Evolutionary conservation across 768 basidiomycete genomes (phyloP), one percentile per base, ranked within the genome.

Genomic region (Amanita muscaria): DNA sequence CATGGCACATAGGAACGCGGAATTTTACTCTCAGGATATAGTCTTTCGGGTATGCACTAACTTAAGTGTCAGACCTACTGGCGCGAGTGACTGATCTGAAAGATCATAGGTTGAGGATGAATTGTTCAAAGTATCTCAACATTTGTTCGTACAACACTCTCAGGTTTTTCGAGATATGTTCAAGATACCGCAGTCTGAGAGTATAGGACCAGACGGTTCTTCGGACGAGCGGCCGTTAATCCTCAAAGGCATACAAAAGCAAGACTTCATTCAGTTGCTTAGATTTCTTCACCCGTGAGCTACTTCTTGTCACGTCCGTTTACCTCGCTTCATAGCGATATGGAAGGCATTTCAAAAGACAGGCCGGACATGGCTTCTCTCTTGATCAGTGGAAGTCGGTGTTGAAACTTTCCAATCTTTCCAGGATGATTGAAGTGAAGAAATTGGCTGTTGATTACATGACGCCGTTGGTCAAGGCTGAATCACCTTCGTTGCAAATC

Each of bases 371-470:
- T 3, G 8, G n/a, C 5, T 42, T 33, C 21, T 19, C 41, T 14
- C 47, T 49, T 11, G 56, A 59, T 5, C 58, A 59, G 40, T 70
- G 70, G 73, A 50, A 62, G 12, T 58, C 64, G 0, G 59, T 66
- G 16, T 51, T 68, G n/a, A 64, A 65, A 48, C 52, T 72, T 16
- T 53, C 70, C 5, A 61, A 52, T 5, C 63, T 65, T 53, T 72
- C 70, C 65, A 52, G 55, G 32, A 66, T 67, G 40, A 48, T 54
- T 15, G 39, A 47, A 11, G 39, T 69, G 23, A 58, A 64, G 25
- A 42, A 50, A 14, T 47, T 55, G 25, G 65, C 65, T 4, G 54
- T 66, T 12, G 12, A 57, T 4, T 44, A 51, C 2, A 53, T 73
- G 22, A 44, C 50, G 23, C 34, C 49, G 2, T 14, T 44, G 3